phyloP scores from a whole-genome alignment of 768 basidiomycete species.

The Astraeus odoratus region DNA sequence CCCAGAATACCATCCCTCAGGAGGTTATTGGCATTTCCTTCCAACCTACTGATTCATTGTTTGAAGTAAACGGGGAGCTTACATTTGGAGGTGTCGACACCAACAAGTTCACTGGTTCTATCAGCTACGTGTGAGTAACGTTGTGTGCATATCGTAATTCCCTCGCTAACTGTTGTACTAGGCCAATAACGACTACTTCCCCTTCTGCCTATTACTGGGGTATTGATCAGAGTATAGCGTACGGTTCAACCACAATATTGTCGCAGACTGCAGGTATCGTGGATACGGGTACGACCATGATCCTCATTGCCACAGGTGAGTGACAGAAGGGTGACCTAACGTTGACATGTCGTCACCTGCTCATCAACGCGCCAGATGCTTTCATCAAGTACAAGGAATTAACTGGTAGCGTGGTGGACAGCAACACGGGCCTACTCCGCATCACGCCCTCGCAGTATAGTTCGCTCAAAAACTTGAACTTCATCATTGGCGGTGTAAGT shows the following conservation, averaged over 20 bases:
- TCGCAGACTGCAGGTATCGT: neutral
- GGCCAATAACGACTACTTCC: constrained; percentile 21
- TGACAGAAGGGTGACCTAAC: neutral
- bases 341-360: neutral
- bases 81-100: constrained; percentile 12
- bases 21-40: neutral
- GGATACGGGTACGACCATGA: neutral
- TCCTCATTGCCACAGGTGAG: neutral
- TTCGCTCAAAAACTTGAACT: constrained; percentile 3
- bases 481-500: constrained; percentile 7
- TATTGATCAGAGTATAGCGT: neutral
- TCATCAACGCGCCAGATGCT: neutral
- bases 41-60: neutral
- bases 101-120: constrained; percentile 4
- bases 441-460: constrained; percentile 5
- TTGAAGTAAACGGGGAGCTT: constrained; percentile 10
- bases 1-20: neutral
- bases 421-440: constrained; percentile 10
- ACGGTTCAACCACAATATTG: neutral
- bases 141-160: no score
- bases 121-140: constrained; percentile 13
- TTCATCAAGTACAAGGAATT: neutral
- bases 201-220: constrained; percentile 15
- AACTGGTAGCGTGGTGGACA: neutral
- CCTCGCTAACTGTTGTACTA: no score